These are phyloP conservation scores for Hibiscus tridactylites DNA, from an alignment of 345 rosid genomes.

Conservation along the genomic window DNA sequence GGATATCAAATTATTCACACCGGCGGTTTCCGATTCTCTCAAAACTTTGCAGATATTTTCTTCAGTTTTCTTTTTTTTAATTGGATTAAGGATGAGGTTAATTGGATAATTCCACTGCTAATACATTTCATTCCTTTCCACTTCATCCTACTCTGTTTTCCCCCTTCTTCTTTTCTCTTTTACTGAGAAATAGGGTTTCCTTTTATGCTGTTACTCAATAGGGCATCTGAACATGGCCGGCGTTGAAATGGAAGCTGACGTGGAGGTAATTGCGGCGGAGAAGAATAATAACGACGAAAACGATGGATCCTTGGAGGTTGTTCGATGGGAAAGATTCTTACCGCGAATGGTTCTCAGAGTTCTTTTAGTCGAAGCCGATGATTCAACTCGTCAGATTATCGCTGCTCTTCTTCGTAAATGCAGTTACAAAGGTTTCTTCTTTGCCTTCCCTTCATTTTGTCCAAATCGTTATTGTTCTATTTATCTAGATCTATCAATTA, in stretches of 20 bases:
- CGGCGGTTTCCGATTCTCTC: background rate
- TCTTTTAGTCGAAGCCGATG: constrained; percentile 66
- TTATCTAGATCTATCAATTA: constrained; percentile 16
- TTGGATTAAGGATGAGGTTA: too few relatives aligned
- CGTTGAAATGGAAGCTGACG: background rate
- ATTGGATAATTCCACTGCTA: too few relatives aligned
- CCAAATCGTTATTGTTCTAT: background rate
- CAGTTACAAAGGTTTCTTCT: constrained; percentile 45
- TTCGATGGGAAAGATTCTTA: constrained; percentile 30
- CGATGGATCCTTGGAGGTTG: background rate
- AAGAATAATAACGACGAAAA: background rate
- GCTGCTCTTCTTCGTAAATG: constrained; percentile 66
- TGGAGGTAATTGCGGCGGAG: background rate
- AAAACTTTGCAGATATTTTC: background rate
- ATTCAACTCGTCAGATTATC: constrained; percentile 72
- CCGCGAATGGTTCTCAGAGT: constrained; percentile 53
- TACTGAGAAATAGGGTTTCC: too few relatives aligned
- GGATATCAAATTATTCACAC: background rate
- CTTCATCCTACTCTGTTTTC: background rate
- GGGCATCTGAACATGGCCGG: background rate
- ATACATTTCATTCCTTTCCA: too few relatives aligned
- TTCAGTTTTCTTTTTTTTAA: too few relatives aligned
- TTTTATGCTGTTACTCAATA: background rate
- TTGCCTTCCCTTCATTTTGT: background rate
- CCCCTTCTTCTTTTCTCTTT: background rate